Conservation (phyloP, 805 yeast genomes). For the Candida lessepsii region DNA sequence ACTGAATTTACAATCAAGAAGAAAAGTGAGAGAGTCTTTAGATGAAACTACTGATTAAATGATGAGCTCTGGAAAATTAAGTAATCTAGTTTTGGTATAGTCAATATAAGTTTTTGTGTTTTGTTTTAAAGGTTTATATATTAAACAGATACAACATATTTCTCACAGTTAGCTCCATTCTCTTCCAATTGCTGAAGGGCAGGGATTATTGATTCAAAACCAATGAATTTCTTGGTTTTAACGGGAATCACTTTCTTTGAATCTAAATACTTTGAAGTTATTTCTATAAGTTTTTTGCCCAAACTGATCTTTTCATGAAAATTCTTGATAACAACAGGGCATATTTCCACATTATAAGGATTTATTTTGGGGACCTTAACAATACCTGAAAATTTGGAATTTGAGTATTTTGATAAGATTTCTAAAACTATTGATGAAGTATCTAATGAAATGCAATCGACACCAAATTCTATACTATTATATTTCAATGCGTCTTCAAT, state of each 20-base stretch:
- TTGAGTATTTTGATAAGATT: slow-evolving; percentile 21
- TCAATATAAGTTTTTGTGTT: no score
- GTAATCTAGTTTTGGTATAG: no score
- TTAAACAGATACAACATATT: slow-evolving; percentile 25
- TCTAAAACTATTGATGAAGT: slow-evolving; percentile 33
- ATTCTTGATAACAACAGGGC: slow-evolving; percentile 36
- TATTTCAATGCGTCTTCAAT: slow-evolving; percentile 17
- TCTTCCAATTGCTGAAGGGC: slow-evolving; percentile 40
- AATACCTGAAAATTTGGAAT: slow-evolving; percentile 35
- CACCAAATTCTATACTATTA: slow-evolving; percentile 32
- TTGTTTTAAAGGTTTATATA: not conserved
- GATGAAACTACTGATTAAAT: not conserved
- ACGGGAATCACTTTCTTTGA: slow-evolving; percentile 30
- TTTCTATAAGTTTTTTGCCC: slow-evolving; percentile 33
- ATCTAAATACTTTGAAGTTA: slow-evolving; percentile 31
- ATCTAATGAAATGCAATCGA: slow-evolving; percentile 44
- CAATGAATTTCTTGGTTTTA: slow-evolving; percentile 32
- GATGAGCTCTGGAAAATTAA: no score
- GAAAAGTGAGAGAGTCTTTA: slow-evolving; percentile 1
- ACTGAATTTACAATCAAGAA: slow-evolving; percentile 1
- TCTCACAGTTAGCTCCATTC: slow-evolving; percentile 43
- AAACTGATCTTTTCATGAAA: slow-evolving; percentile 44
- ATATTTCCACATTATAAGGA: slow-evolving; percentile 22
- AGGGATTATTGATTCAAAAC: slow-evolving; percentile 28
- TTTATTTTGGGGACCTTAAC: slow-evolving; percentile 32